Base-by-base conservation (phyloP, 2,329 filamentous ascomycete genomes). In the Colletotrichum cuscutae region DNA sequence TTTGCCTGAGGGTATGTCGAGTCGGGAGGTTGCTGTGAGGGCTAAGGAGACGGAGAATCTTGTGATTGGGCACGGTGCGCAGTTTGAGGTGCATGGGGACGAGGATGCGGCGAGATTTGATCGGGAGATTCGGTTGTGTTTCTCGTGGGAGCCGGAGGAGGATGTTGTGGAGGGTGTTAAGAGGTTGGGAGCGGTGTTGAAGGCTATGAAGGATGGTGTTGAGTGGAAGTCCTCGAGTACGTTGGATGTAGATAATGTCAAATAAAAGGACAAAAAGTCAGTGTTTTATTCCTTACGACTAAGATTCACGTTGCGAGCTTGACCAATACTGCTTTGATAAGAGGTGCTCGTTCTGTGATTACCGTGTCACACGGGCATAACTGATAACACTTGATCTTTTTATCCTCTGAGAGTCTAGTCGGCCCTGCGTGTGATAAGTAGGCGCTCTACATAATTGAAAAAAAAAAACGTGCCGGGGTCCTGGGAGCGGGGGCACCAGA, bases 111-210 rank as follows among this genome's bases (percentile, higher is more conserved):
- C 86, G 37, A 83, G 82, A 53, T 94, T 96, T 78, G 84, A 88
- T 26, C 81, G 86, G 63, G 87, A 88, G 62, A 82, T 95, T 28
- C 86, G 93, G 52, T 80, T 95, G 24, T 95, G 91, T 73, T 95
- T 93, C 81, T 87, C 91, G 6, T 95, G 93, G 90, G 92, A 93
- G 80, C 87, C 91, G 1, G 90, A 92, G 77, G 86, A 87, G 28
- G 85, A 89, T 65, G 81, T 97, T 19, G 86, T 85, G 0, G 92
- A 95, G 77, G 94, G 93, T 0, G 87, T 96, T 7, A 81, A 85
- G 78, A 89, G 93, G 76, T 82, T 95, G 68, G 91, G 85, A 9
- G 78, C 76, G 0, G 86, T 91, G 12, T 58, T 85, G 58, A 72
- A 75, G 62, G 79, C 80, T 32, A 80, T 84, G 66, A 77, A 77